phyloP scores from a whole-genome alignment of 148 eudicot genomes.

The Selenicereus undatus region DNA sequence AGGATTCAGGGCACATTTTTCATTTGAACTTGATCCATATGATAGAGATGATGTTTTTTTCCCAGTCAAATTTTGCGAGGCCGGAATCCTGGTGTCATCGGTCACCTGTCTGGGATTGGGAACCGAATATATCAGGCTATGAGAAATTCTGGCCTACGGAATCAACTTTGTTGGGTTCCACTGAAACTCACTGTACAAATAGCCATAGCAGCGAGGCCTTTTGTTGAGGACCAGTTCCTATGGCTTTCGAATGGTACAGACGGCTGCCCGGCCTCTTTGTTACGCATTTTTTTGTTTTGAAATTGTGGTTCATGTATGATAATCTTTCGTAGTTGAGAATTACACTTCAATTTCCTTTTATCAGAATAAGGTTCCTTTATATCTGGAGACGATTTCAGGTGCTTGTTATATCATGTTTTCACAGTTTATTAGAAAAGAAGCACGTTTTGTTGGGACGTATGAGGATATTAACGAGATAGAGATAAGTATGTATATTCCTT shows the following conservation, averaged over 20 bases:
- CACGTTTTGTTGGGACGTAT: too few species aligned
- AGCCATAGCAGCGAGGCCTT: not conserved
- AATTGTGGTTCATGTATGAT: not conserved
- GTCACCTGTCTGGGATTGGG: not conserved
- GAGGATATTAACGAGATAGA: too few species aligned
- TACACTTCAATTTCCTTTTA: not conserved
- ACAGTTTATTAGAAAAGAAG: too few species aligned
- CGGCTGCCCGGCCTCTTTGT: not conserved
- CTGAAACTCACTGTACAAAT: not conserved
- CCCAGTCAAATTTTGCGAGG: not conserved
- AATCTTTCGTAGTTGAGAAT: not conserved
- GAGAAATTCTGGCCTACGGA: not conserved
- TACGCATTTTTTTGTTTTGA: not conserved
- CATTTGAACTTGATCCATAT: constrained; percentile 2
- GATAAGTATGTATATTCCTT: too few species aligned
- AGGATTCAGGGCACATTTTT: not conserved
- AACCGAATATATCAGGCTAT: not conserved
- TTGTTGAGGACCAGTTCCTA: not conserved
- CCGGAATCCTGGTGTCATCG: not conserved
- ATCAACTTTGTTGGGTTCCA: not conserved
- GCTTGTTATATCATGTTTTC: too few species aligned
- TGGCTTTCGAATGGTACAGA: not conserved
- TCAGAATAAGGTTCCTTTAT: not conserved
- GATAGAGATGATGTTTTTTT: not conserved
- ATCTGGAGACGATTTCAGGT: not conserved